A percentile compares a stretch with the other conserved stretches of the same genome.
phyloP scores from a whole-genome alignment of 78 protist genomes.

The Dictyostelium purpureum region DNA sequence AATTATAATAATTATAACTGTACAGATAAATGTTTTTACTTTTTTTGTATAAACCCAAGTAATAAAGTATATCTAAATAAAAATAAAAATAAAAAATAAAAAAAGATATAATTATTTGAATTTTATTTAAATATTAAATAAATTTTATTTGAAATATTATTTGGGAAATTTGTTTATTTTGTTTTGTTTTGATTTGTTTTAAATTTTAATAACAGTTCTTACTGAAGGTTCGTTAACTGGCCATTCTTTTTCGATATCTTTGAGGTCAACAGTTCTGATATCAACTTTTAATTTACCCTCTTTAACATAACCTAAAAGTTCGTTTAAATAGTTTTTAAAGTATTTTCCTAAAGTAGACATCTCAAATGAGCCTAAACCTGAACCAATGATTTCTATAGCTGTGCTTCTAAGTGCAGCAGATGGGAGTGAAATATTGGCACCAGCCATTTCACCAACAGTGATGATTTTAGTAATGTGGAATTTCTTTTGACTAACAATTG shows the following conservation, averaged over 20 bases:
- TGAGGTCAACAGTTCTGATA: background rate
- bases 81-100: too few species aligned
- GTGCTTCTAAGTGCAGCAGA: conserved; percentile 16
- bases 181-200: background rate
- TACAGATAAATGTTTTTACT: too few species aligned
- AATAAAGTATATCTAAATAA: too few species aligned
- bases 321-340: background rate
- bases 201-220: conserved; percentile 43
- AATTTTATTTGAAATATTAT: too few species aligned
- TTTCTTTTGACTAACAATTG: background rate
- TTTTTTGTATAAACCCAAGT: too few species aligned
- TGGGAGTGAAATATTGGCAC: background rate
- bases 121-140: too few species aligned
- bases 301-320: background rate
- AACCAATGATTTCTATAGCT: conserved; percentile 18
- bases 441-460: conserved; percentile 62
- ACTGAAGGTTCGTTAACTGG: background rate
- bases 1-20: too few species aligned
- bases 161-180: background rate
- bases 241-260: conserved; percentile 50
- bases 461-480: background rate
- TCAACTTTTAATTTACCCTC: conserved; percentile 12
- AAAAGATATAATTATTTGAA: too few species aligned
- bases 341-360: background rate
- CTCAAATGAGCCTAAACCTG: conserved; percentile 32